Evolutionary conservation across 352 stramenopile genomes (phyloP).

Genomic region (Phytopythium litorale): DNA sequence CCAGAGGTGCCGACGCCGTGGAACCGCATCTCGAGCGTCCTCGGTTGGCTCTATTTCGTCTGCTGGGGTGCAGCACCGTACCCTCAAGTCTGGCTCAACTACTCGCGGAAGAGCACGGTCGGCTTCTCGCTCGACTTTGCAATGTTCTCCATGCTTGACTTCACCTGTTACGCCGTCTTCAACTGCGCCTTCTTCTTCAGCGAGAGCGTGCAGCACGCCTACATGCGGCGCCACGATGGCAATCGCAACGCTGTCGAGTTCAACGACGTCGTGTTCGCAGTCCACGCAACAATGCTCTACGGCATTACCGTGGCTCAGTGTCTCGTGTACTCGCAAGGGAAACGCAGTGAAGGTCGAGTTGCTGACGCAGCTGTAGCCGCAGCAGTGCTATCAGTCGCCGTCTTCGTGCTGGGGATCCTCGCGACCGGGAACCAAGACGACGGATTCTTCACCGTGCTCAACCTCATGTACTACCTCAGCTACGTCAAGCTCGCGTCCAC

Average conservation of each 20-base stretch:
- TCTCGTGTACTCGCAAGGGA: slow-evolving; percentile 64
- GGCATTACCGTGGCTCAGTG: slow-evolving; percentile 84
- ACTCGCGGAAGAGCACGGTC: slow-evolving; percentile 68
- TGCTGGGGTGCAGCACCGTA: slow-evolving; percentile 80
- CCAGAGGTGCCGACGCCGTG: slow-evolving; percentile 54
- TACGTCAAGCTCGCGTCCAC: slow-evolving; percentile 91
- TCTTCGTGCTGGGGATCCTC: slow-evolving; percentile 32
- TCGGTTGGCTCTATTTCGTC: slow-evolving; percentile 84
- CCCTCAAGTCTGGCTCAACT: slow-evolving; percentile 90
- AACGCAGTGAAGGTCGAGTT: slow-evolving; percentile 31
- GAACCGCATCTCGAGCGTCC: slow-evolving; percentile 62
- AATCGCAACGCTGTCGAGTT: slow-evolving; percentile 66
- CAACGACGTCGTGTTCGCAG: slow-evolving; percentile 89
- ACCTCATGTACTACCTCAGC: slow-evolving; percentile 90
- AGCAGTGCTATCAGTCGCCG: slow-evolving; percentile 21
- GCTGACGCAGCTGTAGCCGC: slow-evolving; percentile 17
- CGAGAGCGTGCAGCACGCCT: slow-evolving; percentile 69
- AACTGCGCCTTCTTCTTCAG: slow-evolving; percentile 89
- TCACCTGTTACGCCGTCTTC: slow-evolving; percentile 89
- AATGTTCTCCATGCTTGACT: slow-evolving; percentile 90
- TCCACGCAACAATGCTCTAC: slow-evolving; percentile 87
- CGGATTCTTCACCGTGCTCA: slow-evolving; percentile 66
- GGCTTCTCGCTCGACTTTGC: slow-evolving; percentile 90
- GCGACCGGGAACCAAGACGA: slow-evolving; percentile 35
- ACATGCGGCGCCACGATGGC: slow-evolving; percentile 58